Conservation (phyloP, 352 stramenopile genomes). For the Thalassiosira allenii region DNA sequence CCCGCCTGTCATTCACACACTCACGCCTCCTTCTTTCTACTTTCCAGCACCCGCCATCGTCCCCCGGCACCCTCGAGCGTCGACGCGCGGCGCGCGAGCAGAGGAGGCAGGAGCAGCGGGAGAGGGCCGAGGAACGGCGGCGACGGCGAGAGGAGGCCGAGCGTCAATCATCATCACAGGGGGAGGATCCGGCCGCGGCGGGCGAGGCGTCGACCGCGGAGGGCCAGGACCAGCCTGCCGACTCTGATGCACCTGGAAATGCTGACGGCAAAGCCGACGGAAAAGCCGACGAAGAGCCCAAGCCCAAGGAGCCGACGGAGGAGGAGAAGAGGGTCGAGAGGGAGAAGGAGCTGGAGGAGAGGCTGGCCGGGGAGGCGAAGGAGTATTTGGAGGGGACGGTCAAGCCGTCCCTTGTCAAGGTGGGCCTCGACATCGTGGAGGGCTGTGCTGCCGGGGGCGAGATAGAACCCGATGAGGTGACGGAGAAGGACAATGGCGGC, state of each 20-base stretch:
- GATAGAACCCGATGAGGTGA: constrained; percentile 8
- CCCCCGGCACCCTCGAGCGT: constrained; percentile 59
- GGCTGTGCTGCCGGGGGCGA: constrained; percentile 15
- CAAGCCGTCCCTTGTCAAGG: constrained; percentile 36
- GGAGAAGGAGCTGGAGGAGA: constrained; percentile 54
- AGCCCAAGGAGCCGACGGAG: constrained; percentile 33
- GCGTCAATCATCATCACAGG: neutral
- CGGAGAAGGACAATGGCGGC: constrained; percentile 18
- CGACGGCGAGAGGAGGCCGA: neutral
- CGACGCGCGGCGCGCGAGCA: constrained; percentile 58
- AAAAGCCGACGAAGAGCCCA: constrained; percentile 14
- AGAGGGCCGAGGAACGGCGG: neutral
- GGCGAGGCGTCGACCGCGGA: neutral
- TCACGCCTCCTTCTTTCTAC: no score
- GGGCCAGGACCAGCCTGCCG: neutral
- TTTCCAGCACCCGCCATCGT: constrained; percentile 89
- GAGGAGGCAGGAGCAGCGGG: constrained; percentile 23
- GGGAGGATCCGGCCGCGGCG: neutral
- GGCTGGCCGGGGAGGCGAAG: constrained; percentile 38
- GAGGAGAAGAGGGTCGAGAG: constrained; percentile 40
- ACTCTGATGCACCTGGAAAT: constrained; percentile 4
- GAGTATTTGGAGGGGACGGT: constrained; percentile 50
- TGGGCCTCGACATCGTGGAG: constrained; percentile 60
- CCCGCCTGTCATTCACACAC: no score
- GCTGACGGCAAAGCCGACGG: neutral